Evolutionary conservation across 75 land plant species (phyloP).

Genomic region (Cupressus sempervirens): DNA sequence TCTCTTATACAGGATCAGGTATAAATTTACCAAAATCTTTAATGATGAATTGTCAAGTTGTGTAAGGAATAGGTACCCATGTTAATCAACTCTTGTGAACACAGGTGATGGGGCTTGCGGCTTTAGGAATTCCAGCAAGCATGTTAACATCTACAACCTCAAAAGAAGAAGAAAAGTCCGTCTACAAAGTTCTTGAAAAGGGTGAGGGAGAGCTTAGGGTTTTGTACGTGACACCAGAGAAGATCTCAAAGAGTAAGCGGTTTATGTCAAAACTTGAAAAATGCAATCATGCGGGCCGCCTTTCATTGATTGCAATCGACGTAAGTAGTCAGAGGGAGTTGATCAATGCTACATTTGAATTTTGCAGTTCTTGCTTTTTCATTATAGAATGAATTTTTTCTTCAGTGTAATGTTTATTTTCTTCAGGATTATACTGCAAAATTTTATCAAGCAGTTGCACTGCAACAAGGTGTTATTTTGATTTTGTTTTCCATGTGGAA

Average conservation of each 20-base stretch:
- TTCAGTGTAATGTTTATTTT: not conserved
- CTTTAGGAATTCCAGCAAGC: slow-evolving; percentile 78
- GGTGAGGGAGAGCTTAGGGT: slow-evolving; percentile 85
- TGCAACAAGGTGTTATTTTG: not conserved
- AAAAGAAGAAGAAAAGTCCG: slow-evolving; percentile 84
- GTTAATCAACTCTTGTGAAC: not conserved
- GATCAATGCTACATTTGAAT: not conserved
- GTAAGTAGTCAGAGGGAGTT: slow-evolving; percentile 35
- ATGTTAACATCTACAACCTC: slow-evolving; percentile 94
- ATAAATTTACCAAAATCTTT: not conserved
- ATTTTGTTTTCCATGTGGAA: not conserved
- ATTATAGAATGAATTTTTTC: not conserved
- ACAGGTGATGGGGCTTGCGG: slow-evolving; percentile 95
- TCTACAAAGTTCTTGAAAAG: slow-evolving; percentile 84
- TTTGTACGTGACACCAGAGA: slow-evolving; percentile 97
- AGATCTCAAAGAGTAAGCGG: slow-evolving; percentile 97
- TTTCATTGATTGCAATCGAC: slow-evolving; percentile 85
- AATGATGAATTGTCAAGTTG: not conserved
- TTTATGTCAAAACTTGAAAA: slow-evolving; percentile 98
- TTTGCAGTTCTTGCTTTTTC: not conserved
- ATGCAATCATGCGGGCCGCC: slow-evolving; percentile 91
- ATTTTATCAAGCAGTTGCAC: not conserved
- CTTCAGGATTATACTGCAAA: not conserved
- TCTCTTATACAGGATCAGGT: slow-evolving; percentile 99
- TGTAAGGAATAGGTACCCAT: slow-evolving; percentile 13